Conservation (phyloP, 2,329 filamentous ascomycete genomes). For the Lachnum nothofagi region DNA sequence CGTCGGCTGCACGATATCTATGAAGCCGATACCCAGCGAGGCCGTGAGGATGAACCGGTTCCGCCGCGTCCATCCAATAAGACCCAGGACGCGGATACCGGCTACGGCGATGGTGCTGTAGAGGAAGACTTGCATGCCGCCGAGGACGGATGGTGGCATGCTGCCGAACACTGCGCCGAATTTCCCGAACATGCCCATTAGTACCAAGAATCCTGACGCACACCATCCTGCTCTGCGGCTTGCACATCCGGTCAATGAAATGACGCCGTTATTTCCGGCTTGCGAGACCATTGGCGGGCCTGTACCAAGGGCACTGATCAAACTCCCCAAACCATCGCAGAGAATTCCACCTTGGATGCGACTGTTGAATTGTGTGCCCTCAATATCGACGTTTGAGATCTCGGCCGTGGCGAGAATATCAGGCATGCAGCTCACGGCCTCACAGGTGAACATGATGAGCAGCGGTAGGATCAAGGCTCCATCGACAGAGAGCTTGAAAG, state of each 20-base stretch:
- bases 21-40: constrained; percentile 54
- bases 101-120: constrained; percentile 62
- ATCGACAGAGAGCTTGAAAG: constrained; percentile 61
- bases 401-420: constrained; percentile 58
- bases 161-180: constrained; percentile 64
- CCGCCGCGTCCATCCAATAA: constrained; percentile 57
- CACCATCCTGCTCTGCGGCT: constrained; percentile 64
- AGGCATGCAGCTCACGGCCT: constrained; percentile 54
- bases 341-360: constrained; percentile 65
- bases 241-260: constrained; percentile 62
- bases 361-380: constrained; percentile 60
- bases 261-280: constrained; percentile 66
- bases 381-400: constrained; percentile 45
- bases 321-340: constrained; percentile 61
- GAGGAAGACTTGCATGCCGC: constrained; percentile 56
- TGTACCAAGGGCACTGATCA: constrained; percentile 58
- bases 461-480: constrained; percentile 61
- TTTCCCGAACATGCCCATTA: constrained; percentile 68
- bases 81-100: constrained; percentile 60
- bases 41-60: constrained; percentile 64
- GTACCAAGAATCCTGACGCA: constrained; percentile 58
- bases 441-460: constrained; percentile 61
- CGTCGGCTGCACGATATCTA: constrained; percentile 38
- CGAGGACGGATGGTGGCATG: constrained; percentile 51
- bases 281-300: constrained; percentile 65